Evolutionary conservation across 2,329 filamentous ascomycete genomes (phyloP).

Genomic region (Epichloe scottii): DNA sequence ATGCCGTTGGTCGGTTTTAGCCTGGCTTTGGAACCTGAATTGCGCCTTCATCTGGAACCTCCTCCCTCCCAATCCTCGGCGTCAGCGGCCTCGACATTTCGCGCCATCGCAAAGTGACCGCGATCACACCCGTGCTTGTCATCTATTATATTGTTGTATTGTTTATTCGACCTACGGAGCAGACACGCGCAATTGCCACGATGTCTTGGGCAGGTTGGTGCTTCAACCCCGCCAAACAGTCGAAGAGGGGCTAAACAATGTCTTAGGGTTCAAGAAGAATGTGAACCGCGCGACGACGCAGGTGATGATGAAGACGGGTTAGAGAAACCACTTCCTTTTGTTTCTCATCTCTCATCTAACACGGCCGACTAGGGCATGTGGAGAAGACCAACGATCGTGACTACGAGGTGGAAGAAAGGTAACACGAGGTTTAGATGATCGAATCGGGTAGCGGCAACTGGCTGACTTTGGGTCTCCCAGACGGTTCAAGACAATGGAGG

Average conservation of each 20-base stretch:
- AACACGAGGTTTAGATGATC: slow-evolving; percentile 5
- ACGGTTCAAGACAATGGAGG: slow-evolving; percentile 95
- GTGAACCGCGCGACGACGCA: slow-evolving; percentile 98
- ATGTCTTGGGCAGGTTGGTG: slow-evolving; percentile 61
- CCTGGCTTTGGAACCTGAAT: slow-evolving; percentile 20
- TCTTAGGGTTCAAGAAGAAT: slow-evolving; percentile 60
- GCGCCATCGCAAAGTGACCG: background rate
- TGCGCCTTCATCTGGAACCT: background rate
- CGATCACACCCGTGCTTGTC: background rate
- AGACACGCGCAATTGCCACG: slow-evolving; percentile 15
- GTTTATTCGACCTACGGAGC: background rate
- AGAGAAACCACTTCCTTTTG: slow-evolving; percentile 11
- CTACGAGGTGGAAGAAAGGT: slow-evolving; percentile 95
- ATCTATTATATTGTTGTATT: background rate
- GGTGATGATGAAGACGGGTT: slow-evolving; percentile 99
- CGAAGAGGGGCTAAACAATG: slow-evolving; percentile 18
- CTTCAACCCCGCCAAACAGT: slow-evolving; percentile 14
- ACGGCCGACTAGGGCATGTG: slow-evolving; percentile 57
- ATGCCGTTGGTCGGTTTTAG: slow-evolving; percentile 13
- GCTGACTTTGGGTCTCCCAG: slow-evolving; percentile 32
- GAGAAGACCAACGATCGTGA: slow-evolving; percentile 98
- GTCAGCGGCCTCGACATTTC: background rate
- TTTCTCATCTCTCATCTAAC: background rate
- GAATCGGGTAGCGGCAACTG: background rate
- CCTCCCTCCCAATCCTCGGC: background rate